Base-by-base conservation (phyloP, 140 eudicot species). In the Bidens hawaiensis region DNA sequence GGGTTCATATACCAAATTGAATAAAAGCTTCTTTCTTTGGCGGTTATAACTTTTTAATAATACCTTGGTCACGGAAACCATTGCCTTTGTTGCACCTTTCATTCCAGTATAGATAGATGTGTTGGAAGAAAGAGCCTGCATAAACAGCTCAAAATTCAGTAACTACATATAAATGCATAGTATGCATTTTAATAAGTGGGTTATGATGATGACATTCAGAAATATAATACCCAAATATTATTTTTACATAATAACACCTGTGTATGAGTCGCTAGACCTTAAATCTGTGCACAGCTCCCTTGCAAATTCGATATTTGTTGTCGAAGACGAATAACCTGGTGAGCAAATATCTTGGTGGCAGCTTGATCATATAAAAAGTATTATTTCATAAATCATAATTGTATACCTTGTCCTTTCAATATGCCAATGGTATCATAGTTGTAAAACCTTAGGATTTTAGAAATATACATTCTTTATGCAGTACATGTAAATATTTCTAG, bases 61-160 rank as follows among this genome's bases (percentile, higher is more conserved):
- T 50, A 83, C 97, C 97, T 89, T 89, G 78, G 86, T 89, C 97
- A 89, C 86, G 31, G 97, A 94, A 46, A 82, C 71, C 97, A 89
- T 89, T 64, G 97, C 97, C 79, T 89, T 89, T 60, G 97, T 89
- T 55, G 97, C 97, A 71, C 97, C 97, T 81, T 89, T 89, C 94
- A 89, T 89, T 60, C 97, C 97, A 23, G 97, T 89, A 24, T 87
- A 81, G 15, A 89, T 86, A 8, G 97, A 89, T 40, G 95, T 86
- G 84, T 84, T 86, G 40, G 97, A 95, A 52, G 83, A 89, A 57
- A 89, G 34, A 67, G 97, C 93, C 97, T 89, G 67, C 62, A 38
- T 31, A 24, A 22, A 72, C 1, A 41, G 52, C 9, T 10, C 36
- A 26, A 24, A 62, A 59, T 11, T 46, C 19, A 21, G 52, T n/a